These are phyloP conservation scores for Amanita molliuscula DNA, from an alignment of 768 basidiomycete species.

Conservation along the genomic window DNA sequence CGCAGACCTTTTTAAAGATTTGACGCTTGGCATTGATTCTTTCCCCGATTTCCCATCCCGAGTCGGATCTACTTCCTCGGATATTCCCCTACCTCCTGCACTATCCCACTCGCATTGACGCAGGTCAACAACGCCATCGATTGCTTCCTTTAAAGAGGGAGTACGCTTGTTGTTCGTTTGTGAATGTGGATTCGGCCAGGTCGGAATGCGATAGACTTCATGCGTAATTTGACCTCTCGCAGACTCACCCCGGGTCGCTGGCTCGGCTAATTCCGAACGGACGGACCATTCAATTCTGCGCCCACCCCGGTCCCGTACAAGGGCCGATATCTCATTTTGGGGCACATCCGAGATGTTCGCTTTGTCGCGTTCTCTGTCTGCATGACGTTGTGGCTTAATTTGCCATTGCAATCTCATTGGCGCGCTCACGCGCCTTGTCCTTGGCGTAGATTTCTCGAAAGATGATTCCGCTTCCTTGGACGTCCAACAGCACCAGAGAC, in stretches of 20 bases:
- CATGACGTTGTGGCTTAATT: too few species aligned
- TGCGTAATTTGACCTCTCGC: background rate
- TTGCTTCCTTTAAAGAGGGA: background rate
- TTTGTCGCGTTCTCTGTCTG: background rate
- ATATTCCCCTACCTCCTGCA: too few species aligned
- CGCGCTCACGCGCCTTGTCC: slow-evolving; percentile 23
- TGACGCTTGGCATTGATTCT: background rate
- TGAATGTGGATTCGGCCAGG: background rate
- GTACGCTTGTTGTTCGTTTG: background rate
- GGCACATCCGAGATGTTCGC: background rate
- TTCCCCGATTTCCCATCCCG: background rate
- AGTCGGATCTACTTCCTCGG: background rate
- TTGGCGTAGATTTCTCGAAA: slow-evolving; percentile 28
- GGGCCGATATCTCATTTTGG: background rate
- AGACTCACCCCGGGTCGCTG: background rate
- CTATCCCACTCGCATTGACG: background rate
- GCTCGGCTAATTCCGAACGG: background rate
- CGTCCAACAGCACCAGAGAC: slow-evolving; percentile 42
- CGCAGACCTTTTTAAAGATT: background rate
- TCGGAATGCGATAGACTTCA: background rate
- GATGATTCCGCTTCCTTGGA: slow-evolving; percentile 27
- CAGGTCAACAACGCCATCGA: background rate
- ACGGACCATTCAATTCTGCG: background rate
- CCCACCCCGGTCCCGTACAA: background rate
- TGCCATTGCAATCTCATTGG: slow-evolving; percentile 9